These are phyloP conservation scores for Eucalyptus regnans DNA, from an alignment of 345 rosid species.

Conservation along the genomic window DNA sequence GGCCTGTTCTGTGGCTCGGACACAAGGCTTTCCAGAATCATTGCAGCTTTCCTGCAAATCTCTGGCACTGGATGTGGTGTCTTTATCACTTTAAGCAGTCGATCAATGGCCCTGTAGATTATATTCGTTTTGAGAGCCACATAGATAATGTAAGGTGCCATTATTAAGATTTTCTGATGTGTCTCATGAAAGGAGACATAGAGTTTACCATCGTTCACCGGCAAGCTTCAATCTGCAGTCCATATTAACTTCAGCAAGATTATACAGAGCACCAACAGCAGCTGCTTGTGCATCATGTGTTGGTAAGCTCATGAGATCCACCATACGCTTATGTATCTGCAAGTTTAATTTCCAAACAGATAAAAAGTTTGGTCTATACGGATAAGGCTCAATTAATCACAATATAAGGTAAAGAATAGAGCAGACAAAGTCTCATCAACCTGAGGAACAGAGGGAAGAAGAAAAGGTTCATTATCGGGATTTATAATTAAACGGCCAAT, in stretches of 20 bases:
- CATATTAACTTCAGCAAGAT: slow-evolving; percentile 90
- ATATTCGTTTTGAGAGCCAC: not conserved
- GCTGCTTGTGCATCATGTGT: slow-evolving; percentile 94
- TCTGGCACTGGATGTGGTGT: slow-evolving; percentile 87
- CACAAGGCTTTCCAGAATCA: slow-evolving; percentile 85
- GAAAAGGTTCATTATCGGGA: slow-evolving; percentile 93
- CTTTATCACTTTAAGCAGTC: slow-evolving; percentile 76
- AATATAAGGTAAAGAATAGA: not conserved
- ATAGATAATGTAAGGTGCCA: not conserved
- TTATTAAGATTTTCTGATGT: not conserved
- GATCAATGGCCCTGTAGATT: slow-evolving; percentile 76
- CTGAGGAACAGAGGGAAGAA: slow-evolving; percentile 83
- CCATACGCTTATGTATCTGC: slow-evolving; percentile 88
- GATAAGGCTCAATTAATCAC: not conserved
- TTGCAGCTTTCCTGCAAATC: slow-evolving; percentile 91
- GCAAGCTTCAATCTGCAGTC: slow-evolving; percentile 98
- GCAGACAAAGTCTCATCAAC: slow-evolving; percentile 7
- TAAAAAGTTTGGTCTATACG: not conserved
- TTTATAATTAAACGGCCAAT: slow-evolving; percentile 92
- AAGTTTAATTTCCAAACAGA: not conserved
- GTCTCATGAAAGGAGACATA: not conserved
- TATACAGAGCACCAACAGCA: slow-evolving; percentile 91
- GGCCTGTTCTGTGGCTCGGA: slow-evolving; percentile 86
- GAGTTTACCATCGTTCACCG: slow-evolving; percentile 72
- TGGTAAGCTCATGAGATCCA: slow-evolving; percentile 73